Base-by-base conservation (phyloP, 169 alveolate genomes). In the Miamiensis avidus region DNA sequence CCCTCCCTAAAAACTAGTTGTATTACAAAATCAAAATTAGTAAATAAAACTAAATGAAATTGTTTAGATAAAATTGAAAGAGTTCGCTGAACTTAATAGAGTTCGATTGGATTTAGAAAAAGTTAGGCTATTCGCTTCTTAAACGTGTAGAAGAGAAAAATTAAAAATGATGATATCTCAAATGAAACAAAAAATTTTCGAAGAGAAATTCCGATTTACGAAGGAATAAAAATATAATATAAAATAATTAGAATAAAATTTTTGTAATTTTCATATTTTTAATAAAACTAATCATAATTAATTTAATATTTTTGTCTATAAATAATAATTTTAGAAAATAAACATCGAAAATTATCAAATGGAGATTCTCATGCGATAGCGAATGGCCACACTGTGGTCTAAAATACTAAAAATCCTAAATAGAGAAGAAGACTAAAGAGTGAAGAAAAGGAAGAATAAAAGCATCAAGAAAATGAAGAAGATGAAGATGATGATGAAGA, bases 41-140 rank as follows among this genome's bases (percentile, higher is more conserved):
- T 49, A 49, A 49, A 49, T 20, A 11, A 49, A 49, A 20, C 20
- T 49, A 49, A 49, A 49, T 49, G 69, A 49, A 49, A 49, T 49
- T 11, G 20, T 20, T 11, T 11, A 49, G 20, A 49, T 49, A 49
- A 49, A 20, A 49, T 49, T 49, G 69, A 49, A 49, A 49, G 69
- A 49, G 20, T 49, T 49, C 20, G 87, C 81, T 28, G 31, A 81
- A 34, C 29, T 86, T 34, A 81, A 82, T 25, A 65, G 75, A 69
- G 65, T 86, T 32, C 73, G 90, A 34, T 75, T 86, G 25, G 87
- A 86, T 86, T 77, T 86, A 78, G 90, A 86, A 81, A 82, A 81
- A 34, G 73, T 86, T 29, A 74, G 90, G 75, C 34, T 86, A 20
- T 69, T 86, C 16, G 74, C 81, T 74, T 86, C 90, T 30, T 76